A percentile compares a stretch with the other conserved stretches of the same genome.
Evolutionary conservation across 2,329 filamentous ascomycete genomes (phyloP).

Genomic region (Colletotrichum salicis): DNA sequence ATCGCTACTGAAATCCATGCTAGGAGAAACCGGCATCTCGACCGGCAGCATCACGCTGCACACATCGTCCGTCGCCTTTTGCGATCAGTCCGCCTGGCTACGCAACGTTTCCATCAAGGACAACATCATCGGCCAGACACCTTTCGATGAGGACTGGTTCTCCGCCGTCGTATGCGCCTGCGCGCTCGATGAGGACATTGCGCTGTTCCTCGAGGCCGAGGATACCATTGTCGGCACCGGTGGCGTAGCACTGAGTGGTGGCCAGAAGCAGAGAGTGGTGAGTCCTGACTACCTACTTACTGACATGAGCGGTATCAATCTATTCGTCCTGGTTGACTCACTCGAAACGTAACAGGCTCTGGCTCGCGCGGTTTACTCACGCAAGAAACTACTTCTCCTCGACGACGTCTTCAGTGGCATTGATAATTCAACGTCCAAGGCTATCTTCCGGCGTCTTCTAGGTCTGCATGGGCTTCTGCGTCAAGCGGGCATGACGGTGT

Average conservation of each 20-base stretch:
- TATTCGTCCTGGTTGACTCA: background rate
- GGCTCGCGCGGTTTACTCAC: conserved; percentile 58
- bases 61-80: conserved; percentile 49
- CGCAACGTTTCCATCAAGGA: conserved; percentile 51
- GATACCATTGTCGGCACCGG: conserved; percentile 52
- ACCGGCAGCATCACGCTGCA: conserved; percentile 29
- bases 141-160: conserved; percentile 44
- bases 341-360: conserved; percentile 45
- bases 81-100: conserved; percentile 57
- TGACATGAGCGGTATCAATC: background rate
- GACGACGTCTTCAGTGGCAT: conserved; percentile 60
- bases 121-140: conserved; percentile 49
- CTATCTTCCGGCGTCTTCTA: conserved; percentile 55
- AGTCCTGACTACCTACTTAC: conserved; percentile 11
- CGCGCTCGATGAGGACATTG: conserved; percentile 48
- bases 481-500: conserved; percentile 48
- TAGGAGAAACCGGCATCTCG: conserved; percentile 48
- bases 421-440: conserved; percentile 54
- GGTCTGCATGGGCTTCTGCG: conserved; percentile 53
- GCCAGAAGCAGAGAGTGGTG: conserved; percentile 55
- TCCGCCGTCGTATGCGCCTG: conserved; percentile 45
- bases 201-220: conserved; percentile 44
- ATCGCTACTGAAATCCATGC: conserved; percentile 49
- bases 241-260: conserved; percentile 55
- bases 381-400: conserved; percentile 51